Conservation (phyloP, 148 eudicot species). For the Hydrangea macrophylla region DNA sequence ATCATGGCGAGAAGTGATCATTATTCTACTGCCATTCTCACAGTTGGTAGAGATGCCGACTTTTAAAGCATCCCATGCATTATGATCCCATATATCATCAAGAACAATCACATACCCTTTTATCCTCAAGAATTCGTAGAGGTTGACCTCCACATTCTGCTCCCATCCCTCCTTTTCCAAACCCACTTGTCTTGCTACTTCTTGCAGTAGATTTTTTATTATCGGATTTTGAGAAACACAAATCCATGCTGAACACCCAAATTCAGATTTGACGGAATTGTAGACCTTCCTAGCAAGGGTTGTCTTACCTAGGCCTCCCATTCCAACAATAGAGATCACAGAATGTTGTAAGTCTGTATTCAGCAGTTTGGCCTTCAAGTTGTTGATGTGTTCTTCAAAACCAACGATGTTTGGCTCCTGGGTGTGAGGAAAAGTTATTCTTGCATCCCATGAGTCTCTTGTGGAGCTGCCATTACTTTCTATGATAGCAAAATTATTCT, state of each 20-base stretch:
- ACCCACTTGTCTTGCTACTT: slow-evolving; percentile 21
- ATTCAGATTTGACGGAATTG: not conserved
- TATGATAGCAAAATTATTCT: not conserved
- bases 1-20: slow-evolving; percentile 11
- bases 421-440: not conserved
- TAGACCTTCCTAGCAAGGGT: slow-evolving; percentile 10
- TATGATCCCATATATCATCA: slow-evolving; percentile 15
- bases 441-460: not conserved
- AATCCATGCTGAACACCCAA: not conserved
- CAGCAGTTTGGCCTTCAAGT: not conserved
- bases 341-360: no score
- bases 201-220: not conserved
- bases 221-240: slow-evolving; percentile 14
- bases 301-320: slow-evolving; percentile 13
- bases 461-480: not conserved
- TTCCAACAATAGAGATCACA: slow-evolving; percentile 10
- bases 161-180: not conserved
- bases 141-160: slow-evolving; percentile 6
- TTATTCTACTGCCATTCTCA: slow-evolving; percentile 10
- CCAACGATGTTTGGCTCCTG: slow-evolving; percentile 3
- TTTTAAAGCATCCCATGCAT: slow-evolving; percentile 7
- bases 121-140: not conserved
- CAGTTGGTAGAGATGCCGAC: not conserved
- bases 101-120: slow-evolving; percentile 18
- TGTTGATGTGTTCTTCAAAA: not conserved